Evolutionary conservation across 2,329 filamentous ascomycete species (phyloP), one percentile per base, ranked within the genome.

Genomic region (Grosmannia penicillata): DNA sequence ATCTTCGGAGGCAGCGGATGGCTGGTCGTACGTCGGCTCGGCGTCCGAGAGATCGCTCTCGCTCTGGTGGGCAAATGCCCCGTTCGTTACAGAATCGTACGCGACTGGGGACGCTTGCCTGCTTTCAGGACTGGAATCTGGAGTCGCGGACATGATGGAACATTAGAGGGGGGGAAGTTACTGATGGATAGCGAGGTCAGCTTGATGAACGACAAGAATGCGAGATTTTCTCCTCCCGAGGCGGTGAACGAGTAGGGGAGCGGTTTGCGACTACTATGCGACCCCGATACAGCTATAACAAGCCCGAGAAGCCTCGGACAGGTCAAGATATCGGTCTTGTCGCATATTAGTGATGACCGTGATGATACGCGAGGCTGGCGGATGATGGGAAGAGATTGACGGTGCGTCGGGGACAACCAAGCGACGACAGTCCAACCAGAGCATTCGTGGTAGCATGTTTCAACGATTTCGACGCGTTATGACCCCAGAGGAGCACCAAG

Each of bases 31-130:
- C 51, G 67, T 62, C 51, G 64, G 61, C 53, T 72, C 70, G 49
- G 72, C 65, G 52, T 93, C 81, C 51, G 82, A 86, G 43, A 81
- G 68, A 49, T 86, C 82, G 66, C 76, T 84, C 50, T 85, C 82
- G 59, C 71, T 81, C 47, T 69, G 69, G 44, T 69, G 51, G 42
- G 56, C 59, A 44, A 18, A 22, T 4, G 58, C 56, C 46, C 60
- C 55, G 36, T 58, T 50, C 43, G 55, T 52, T 39, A 58, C 55
- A 38, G 53, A 58, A 48, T 66, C 60, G 49, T 66, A 63, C 47
- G 65, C 60, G 47, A 62, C 59, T 49, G 72, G 68, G 54, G 72
- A 72, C 50, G 65, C 54, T 58, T 78, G 71, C 54, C 79, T 80
- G 60, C 85, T 82, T 52, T 70, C 66, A 53, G 75, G 66, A 60